Conservation (phyloP, 2,329 filamentous ascomycete species). For the Microsporum audouinii region DNA sequence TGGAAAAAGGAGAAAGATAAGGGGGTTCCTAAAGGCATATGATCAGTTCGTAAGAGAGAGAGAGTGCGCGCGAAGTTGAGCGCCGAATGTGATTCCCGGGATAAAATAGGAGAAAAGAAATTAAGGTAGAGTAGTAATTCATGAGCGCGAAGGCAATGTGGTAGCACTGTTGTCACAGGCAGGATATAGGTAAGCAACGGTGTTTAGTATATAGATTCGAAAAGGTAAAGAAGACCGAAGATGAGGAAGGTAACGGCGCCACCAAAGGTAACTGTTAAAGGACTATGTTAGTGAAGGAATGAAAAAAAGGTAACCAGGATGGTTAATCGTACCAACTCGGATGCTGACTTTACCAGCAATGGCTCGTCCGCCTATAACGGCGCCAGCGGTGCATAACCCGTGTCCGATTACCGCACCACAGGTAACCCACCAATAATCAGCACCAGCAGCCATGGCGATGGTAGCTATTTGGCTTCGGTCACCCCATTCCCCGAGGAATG, state of each 20-base stretch:
- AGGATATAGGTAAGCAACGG: background rate
- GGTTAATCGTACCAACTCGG: conserved; percentile 67
- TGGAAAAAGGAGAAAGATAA: background rate
- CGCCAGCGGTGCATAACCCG: conserved; percentile 76
- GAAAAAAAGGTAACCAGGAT: background rate
- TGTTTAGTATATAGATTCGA: conserved; percentile 57
- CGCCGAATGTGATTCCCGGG: background rate
- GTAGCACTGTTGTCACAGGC: background rate
- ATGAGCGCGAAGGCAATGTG: background rate
- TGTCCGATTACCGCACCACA: conserved; percentile 78
- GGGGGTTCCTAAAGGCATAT: background rate
- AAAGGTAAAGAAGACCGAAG: conserved; percentile 83
- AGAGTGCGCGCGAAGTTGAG: background rate
- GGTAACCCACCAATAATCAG: conserved; percentile 99
- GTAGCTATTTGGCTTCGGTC: conserved; percentile 96
- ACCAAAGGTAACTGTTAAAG: conserved; percentile 66
- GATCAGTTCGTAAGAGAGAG: background rate
- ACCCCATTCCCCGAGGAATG: conserved; percentile 95
- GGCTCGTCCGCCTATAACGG: conserved; percentile 82
- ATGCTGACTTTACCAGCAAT: conserved; percentile 91
- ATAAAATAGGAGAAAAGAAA: background rate
- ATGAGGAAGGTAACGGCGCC: conserved; percentile 81
- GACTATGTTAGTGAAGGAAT: conserved; percentile 11
- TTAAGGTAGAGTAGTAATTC: background rate
- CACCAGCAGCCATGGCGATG: conserved; percentile 95